Evolutionary conservation across 129 eudicot species (phyloP).

Genomic region (Calendula officinalis): DNA sequence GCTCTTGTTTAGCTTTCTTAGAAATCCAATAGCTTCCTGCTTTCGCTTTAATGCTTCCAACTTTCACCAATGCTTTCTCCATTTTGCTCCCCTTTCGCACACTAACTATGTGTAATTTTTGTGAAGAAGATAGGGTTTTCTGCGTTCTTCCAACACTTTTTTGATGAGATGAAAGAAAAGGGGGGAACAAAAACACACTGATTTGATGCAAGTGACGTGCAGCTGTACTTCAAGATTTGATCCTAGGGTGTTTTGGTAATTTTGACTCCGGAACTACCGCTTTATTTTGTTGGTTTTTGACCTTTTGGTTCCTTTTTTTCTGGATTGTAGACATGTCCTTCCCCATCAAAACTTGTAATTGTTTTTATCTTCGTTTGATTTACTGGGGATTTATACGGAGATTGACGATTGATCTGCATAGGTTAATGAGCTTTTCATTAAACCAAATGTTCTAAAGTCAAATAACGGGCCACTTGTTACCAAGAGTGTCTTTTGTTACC

Average conservation of each 20-base stretch:
- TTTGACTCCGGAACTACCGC: background rate
- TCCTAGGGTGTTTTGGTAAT: conserved; percentile 4
- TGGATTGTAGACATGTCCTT: background rate
- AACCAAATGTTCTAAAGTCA: background rate
- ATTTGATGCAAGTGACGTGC: conserved; percentile 24
- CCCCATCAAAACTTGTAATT: background rate
- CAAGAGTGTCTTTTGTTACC: too few relatives aligned
- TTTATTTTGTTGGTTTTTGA: background rate
- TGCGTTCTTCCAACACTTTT: background rate
- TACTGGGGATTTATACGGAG: too few relatives aligned
- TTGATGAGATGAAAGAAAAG: conserved; percentile 8
- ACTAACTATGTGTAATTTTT: background rate
- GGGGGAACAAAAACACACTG: background rate
- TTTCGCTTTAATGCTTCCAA: conserved; percentile 57
- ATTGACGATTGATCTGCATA: background rate
- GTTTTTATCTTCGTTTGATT: too few relatives aligned
- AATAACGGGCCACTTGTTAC: conserved; percentile 5
- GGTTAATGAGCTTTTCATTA: background rate
- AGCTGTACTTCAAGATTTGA: conserved; percentile 22
- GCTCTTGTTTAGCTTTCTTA: conserved; percentile 61
- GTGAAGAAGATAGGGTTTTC: conserved; percentile 14
- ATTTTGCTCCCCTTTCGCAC: conserved; percentile 31
- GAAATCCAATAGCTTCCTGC: conserved; percentile 59
- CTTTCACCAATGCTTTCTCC: conserved; percentile 63
- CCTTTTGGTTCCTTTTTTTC: background rate